phyloP scores from a whole-genome alignment of 1,139 yeast species.

The Suhomyces guaymorum region DNA sequence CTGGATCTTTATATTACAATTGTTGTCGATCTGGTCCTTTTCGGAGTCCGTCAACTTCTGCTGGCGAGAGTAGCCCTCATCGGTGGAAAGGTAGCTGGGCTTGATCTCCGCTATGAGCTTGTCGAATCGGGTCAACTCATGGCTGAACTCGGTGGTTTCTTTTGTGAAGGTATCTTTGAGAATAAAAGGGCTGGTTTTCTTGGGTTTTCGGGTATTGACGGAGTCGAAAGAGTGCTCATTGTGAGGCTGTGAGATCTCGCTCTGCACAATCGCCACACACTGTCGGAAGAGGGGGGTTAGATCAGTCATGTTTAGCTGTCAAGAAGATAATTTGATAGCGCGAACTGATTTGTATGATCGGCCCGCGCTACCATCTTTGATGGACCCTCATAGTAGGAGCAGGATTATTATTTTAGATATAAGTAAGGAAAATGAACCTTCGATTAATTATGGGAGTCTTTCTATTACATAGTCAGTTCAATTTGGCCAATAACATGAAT shows the following conservation, averaged over 20 bases:
- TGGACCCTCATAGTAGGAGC: too few species aligned
- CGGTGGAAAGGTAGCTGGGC: constrained; percentile 45
- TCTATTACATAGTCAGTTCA: too few species aligned
- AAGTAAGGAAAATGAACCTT: too few species aligned
- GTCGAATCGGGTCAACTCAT: constrained; percentile 40
- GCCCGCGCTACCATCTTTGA: too few species aligned
- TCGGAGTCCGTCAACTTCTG: constrained; percentile 41
- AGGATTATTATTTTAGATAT: too few species aligned
- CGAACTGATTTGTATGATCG: too few species aligned
- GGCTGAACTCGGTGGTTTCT: constrained; percentile 50
- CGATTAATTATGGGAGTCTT: too few species aligned
- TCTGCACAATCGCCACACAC: constrained; percentile 46
- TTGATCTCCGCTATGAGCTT: constrained; percentile 41
- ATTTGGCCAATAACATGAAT: too few species aligned
- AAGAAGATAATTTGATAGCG: background rate
- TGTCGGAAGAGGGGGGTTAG: constrained; percentile 53
- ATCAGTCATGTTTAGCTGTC: constrained; percentile 45
- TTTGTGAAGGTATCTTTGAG: constrained; percentile 53
- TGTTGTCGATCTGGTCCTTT: constrained; percentile 57
- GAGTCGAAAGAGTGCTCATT: constrained; percentile 14
- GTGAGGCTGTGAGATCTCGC: constrained; percentile 23
- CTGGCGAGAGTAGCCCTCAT: constrained; percentile 20
- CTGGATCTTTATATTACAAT: constrained; percentile 52
- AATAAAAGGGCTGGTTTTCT: constrained; percentile 8
- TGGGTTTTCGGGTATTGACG: constrained; percentile 8